Percentiles rank a stretch among this genome's conserved stretches.
These are phyloP conservation scores for Venturia carpophila DNA, from an alignment of 2,329 filamentous ascomycete genomes.

Conservation along the genomic window DNA sequence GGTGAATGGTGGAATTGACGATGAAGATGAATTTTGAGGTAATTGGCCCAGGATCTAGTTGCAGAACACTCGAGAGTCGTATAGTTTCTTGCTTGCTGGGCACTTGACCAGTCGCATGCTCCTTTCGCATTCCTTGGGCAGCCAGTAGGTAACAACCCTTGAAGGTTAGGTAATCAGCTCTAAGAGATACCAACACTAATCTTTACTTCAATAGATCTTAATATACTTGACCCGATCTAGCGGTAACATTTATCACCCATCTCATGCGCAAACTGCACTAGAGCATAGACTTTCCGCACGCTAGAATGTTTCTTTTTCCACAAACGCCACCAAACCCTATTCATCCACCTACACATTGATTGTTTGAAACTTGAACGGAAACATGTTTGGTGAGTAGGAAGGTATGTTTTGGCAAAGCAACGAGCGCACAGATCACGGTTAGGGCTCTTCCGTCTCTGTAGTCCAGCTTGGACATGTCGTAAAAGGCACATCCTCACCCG, in stretches of 20 bases:
- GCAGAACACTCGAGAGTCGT: too few relatives aligned
- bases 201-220: slow-evolving; percentile 25
- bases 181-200: slow-evolving; percentile 40
- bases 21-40: too few relatives aligned
- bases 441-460: neutral
- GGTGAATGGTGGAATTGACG: too few relatives aligned
- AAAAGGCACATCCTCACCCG: neutral
- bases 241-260: slow-evolving; percentile 26
- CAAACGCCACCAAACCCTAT: neutral
- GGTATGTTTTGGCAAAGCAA: neutral
- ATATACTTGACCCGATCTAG: too few relatives aligned
- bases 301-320: neutral
- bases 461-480: neutral
- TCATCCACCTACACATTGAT: neutral
- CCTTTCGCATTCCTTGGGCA: too few relatives aligned
- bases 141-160: slow-evolving; percentile 47
- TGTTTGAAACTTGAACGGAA: slow-evolving; percentile 5
- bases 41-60: too few relatives aligned
- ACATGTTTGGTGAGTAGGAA: neutral
- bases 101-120: too few relatives aligned
- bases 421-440: neutral
- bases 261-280: slow-evolving; percentile 36
- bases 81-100: too few relatives aligned
- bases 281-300: slow-evolving; percentile 20
- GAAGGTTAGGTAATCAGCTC: slow-evolving; percentile 58